These are phyloP conservation scores for Margaritispora aquatica DNA, from an alignment of 495 filamentous ascomycete species.

Conservation along the genomic window DNA sequence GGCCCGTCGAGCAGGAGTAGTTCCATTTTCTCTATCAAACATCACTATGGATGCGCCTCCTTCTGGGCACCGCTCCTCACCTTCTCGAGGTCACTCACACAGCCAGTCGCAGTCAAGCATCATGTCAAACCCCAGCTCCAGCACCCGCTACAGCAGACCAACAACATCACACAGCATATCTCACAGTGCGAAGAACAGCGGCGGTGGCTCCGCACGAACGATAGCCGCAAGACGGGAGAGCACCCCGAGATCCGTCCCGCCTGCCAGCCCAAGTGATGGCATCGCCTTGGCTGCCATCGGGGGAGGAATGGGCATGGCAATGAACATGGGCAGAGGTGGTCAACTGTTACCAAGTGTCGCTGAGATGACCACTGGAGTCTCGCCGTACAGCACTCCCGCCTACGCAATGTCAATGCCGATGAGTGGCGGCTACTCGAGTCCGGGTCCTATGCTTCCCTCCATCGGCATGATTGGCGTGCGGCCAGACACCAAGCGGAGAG, in stretches of 20 bases:
- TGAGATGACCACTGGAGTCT: slow-evolving; percentile 49
- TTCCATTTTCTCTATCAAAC: slow-evolving; percentile 67
- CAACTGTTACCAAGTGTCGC: slow-evolving; percentile 43
- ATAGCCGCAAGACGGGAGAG: slow-evolving; percentile 34
- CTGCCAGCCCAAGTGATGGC: slow-evolving; percentile 29
- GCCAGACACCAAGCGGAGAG: slow-evolving; percentile 15
- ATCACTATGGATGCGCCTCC: slow-evolving; percentile 45
- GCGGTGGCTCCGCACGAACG: slow-evolving; percentile 36
- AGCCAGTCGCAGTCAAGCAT: slow-evolving; percentile 32
- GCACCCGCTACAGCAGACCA: slow-evolving; percentile 12
- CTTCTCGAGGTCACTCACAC: slow-evolving; percentile 34
- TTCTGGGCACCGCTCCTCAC: slow-evolving; percentile 24
- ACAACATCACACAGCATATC: slow-evolving; percentile 7
- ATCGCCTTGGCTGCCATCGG: slow-evolving; percentile 28
- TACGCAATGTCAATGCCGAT: slow-evolving; percentile 31
- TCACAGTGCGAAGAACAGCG: slow-evolving; percentile 5
- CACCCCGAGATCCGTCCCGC: slow-evolving; percentile 29
- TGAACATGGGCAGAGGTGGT: slow-evolving; percentile 25
- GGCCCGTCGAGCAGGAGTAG: slow-evolving; percentile 78
- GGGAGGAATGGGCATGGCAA: slow-evolving; percentile 16
- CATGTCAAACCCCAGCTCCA: slow-evolving; percentile 26
- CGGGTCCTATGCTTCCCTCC: slow-evolving; percentile 32
- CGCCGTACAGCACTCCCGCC: slow-evolving; percentile 46
- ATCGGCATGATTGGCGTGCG: slow-evolving; percentile 23
- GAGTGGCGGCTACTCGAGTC: slow-evolving; percentile 32